Percentiles rank a stretch among this genome's conserved stretches.
Evolutionary conservation across 305 asterid genomes (phyloP).

Genomic region (Fraxinus sp.): DNA sequence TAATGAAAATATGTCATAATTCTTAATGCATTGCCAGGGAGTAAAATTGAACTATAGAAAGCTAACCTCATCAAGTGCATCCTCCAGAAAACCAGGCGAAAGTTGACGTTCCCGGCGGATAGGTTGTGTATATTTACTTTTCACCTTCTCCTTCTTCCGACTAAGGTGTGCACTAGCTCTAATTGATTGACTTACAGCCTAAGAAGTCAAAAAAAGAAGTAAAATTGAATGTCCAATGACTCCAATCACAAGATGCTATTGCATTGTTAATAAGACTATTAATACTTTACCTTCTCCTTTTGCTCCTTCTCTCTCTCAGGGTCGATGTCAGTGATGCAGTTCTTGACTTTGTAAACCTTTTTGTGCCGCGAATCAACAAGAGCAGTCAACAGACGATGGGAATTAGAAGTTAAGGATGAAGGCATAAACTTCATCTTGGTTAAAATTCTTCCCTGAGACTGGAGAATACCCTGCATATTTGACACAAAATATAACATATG

Average conservation of each 20-base stretch:
- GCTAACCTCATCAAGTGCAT: conserved; percentile 84
- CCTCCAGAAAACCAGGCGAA: conserved; percentile 97
- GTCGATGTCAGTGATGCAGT: conserved; percentile 93
- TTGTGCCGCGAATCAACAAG: conserved; percentile 97
- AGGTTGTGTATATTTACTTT: conserved; percentile 48
- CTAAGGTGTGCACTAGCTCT: conserved; percentile 74
- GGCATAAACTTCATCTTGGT: conserved; percentile 98
- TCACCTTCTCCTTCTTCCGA: conserved; percentile 56
- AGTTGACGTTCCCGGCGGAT: conserved; percentile 69
- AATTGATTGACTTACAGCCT: conserved; percentile 89
- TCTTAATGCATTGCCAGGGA: not conserved
- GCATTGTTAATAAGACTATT: not conserved
- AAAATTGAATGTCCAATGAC: conserved; percentile 20
- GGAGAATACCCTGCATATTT: conserved; percentile 88
- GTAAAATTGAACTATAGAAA: not conserved
- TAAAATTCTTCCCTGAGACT: conserved; percentile 89
- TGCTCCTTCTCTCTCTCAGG: conserved; percentile 99
- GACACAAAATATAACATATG: too few relatives aligned
- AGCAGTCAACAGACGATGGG: conserved; percentile 93
- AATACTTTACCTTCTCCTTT: conserved; percentile 67
- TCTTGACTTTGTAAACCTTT: conserved; percentile 89
- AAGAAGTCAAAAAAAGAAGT: conserved; percentile 19
- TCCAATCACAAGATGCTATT: conserved; percentile 20
- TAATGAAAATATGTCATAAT: not conserved
- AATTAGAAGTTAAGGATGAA: conserved; percentile 86